Evolutionary conservation across 805 yeast species (phyloP), one percentile per base, ranked within the genome.

Genomic region (Metschnikowia sp.): DNA sequence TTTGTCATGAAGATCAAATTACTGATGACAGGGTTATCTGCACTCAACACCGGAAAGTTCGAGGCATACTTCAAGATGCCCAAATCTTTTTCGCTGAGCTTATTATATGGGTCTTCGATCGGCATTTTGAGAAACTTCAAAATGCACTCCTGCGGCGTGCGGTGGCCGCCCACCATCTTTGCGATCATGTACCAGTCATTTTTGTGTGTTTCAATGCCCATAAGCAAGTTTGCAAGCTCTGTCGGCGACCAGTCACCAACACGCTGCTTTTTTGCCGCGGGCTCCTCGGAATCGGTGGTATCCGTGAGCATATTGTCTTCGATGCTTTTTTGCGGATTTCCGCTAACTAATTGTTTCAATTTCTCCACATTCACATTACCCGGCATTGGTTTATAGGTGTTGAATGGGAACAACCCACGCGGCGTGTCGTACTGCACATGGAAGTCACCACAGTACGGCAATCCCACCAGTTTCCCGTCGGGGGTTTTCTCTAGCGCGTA

Each of bases 21-120:
- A 33, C 96, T 85, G 71, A 94, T 77, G 3, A 94, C 90, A 2
- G 99, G 99, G 65, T 94, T 94, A 57, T 94, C 98, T 29, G 84
- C 81, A 38, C 88, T 79, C 33, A 88, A 81, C 42, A 88, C 84
- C 11, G 98, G 96, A 42, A 92, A 75, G 63, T 88, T 86, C 3
- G 95, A 85, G 4, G 92, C 84, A 64, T 79, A 89, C 61, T 84
- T 86, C 53, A 91, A 75, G 11, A 96, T 87, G 28, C 59, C 59
- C 29, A 53, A 43, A 0, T 94, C 91, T 15, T 86, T 63, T 32
- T 78, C 74, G 32, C 68, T 63, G 31, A 78, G 70, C 26, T 78
- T 78, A 52, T 82, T 66, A 59, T 78, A 86, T 47, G 77, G 70
- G 64, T 89, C 96, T 62, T 90, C 96, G 52, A 87, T 84, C 15